Conservation (phyloP, 2,329 filamentous ascomycete species). For the Escovopsis weberi region DNA sequence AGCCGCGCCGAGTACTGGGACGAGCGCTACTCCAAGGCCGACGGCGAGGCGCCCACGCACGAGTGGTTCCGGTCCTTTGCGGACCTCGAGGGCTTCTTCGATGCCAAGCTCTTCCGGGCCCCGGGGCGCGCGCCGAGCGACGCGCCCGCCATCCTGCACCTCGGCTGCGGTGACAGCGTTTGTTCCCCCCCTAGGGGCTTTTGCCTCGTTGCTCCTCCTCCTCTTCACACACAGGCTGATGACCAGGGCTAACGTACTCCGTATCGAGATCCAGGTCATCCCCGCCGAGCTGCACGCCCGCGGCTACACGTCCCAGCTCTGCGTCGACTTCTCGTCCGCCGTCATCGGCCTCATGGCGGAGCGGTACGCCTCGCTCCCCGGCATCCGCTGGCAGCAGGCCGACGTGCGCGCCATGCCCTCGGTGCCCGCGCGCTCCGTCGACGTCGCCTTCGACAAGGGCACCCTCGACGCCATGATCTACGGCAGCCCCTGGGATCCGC, state of each 20-base stretch:
- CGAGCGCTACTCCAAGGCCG: constrained; percentile 26
- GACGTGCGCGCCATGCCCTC: constrained; percentile 37
- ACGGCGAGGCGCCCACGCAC: constrained; percentile 26
- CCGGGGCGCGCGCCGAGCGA: constrained; percentile 10
- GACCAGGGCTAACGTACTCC: neutral
- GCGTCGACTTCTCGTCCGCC: constrained; percentile 40
- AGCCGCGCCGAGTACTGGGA: constrained; percentile 34
- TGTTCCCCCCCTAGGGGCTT: neutral
- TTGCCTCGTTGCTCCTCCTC: too few species aligned
- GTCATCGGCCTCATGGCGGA: constrained; percentile 37
- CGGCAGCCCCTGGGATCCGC: constrained; percentile 38
- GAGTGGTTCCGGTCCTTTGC: constrained; percentile 40
- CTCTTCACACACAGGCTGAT: neutral
- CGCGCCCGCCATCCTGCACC: constrained; percentile 34
- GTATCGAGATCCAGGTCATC: constrained; percentile 25
- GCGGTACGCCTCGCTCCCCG: constrained; percentile 22
- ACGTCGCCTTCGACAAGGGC: constrained; percentile 43
- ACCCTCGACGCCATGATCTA: constrained; percentile 42
- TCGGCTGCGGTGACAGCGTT: constrained; percentile 44
- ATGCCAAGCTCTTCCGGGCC: constrained; percentile 24
- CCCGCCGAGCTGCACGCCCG: constrained; percentile 30
- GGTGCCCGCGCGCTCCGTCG: constrained; percentile 26
- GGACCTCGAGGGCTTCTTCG: constrained; percentile 33
- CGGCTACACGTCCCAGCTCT: constrained; percentile 38
- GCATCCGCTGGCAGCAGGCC: constrained; percentile 33